Evolutionary conservation across 2,329 filamentous ascomycete species (phyloP).

Genomic region (Aspergillus flavus): DNA sequence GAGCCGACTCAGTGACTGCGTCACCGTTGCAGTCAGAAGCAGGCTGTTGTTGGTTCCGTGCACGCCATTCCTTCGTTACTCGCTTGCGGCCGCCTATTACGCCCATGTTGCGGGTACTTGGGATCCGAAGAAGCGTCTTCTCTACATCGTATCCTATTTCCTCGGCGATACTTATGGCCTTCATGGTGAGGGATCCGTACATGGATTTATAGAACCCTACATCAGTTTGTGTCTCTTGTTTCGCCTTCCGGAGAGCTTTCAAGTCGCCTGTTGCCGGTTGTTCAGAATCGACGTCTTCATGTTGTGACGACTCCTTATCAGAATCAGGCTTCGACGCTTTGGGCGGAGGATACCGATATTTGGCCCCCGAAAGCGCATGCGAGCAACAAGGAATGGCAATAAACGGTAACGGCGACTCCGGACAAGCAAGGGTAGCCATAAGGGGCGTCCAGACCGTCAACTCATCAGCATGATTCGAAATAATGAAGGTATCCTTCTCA

Average conservation of each 20-base stretch:
- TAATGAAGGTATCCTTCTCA: slow-evolving; percentile 76
- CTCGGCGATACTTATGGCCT: slow-evolving; percentile 69
- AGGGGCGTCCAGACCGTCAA: slow-evolving; percentile 95
- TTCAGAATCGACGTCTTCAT: slow-evolving; percentile 15
- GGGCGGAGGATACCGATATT: slow-evolving; percentile 60
- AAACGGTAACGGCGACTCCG: slow-evolving; percentile 71
- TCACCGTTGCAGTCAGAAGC: background rate
- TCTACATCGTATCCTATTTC: slow-evolving; percentile 77
- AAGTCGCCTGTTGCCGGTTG: slow-evolving; percentile 43
- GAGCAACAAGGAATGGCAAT: slow-evolving; percentile 96
- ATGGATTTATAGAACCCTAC: slow-evolving; percentile 60
- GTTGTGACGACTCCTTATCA: slow-evolving; percentile 24
- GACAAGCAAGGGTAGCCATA: slow-evolving; percentile 65
- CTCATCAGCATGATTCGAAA: slow-evolving; percentile 97
- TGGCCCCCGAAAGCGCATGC: slow-evolving; percentile 75
- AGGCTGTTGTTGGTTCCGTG: slow-evolving; percentile 25
- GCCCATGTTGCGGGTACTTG: slow-evolving; percentile 84
- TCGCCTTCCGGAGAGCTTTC: slow-evolving; percentile 40
- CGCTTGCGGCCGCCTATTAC: slow-evolving; percentile 66
- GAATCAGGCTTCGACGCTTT: slow-evolving; percentile 35
- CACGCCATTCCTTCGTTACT: slow-evolving; percentile 27
- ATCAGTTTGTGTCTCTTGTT: slow-evolving; percentile 32
- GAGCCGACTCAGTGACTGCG: slow-evolving; percentile 48
- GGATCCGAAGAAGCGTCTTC: slow-evolving; percentile 85
- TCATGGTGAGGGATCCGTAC: slow-evolving; percentile 81